phyloP scores from a whole-genome alignment of 2,329 filamentous ascomycete genomes.

The Monosporascus sp. region DNA sequence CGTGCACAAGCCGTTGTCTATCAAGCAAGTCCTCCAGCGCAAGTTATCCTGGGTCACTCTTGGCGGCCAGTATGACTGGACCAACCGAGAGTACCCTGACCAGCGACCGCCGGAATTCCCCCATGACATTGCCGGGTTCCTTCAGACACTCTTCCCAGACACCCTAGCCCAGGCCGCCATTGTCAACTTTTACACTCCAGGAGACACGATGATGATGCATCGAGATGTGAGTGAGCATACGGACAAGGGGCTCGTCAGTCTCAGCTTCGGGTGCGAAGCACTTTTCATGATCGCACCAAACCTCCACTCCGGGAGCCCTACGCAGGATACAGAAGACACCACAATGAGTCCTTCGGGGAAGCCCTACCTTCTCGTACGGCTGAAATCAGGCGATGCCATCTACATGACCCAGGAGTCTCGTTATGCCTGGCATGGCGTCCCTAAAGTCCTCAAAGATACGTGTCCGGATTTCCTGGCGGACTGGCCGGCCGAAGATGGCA shows the following conservation, averaged over 20 bases:
- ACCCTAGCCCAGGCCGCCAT: slow-evolving; percentile 86
- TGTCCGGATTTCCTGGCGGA: slow-evolving; percentile 69
- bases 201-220: slow-evolving; percentile 88
- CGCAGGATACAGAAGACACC: slow-evolving; percentile 19
- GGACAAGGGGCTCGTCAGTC: slow-evolving; percentile 71
- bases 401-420: slow-evolving; percentile 80
- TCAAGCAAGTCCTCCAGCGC: slow-evolving; percentile 66
- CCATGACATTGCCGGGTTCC: slow-evolving; percentile 60
- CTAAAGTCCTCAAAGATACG: slow-evolving; percentile 73
- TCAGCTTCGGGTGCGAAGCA: slow-evolving; percentile 86
- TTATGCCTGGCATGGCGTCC: slow-evolving; percentile 94
- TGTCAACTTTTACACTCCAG: slow-evolving; percentile 85
- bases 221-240: slow-evolving; percentile 87
- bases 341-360: slow-evolving; percentile 29
- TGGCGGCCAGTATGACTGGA: slow-evolving; percentile 97
- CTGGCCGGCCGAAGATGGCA: slow-evolving; percentile 63
- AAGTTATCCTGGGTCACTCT: slow-evolving; percentile 92
- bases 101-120: slow-evolving; percentile 69
- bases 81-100: slow-evolving; percentile 71
- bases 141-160: slow-evolving; percentile 67
- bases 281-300: slow-evolving; percentile 79
- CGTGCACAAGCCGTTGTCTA: slow-evolving; percentile 69
- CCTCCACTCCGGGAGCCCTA: slow-evolving; percentile 21
- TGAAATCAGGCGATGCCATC: slow-evolving; percentile 82
- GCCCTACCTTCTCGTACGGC: slow-evolving; percentile 54